Base-by-base conservation (phyloP, 1,139 yeast genomes). In the Pichia sp. region DNA sequence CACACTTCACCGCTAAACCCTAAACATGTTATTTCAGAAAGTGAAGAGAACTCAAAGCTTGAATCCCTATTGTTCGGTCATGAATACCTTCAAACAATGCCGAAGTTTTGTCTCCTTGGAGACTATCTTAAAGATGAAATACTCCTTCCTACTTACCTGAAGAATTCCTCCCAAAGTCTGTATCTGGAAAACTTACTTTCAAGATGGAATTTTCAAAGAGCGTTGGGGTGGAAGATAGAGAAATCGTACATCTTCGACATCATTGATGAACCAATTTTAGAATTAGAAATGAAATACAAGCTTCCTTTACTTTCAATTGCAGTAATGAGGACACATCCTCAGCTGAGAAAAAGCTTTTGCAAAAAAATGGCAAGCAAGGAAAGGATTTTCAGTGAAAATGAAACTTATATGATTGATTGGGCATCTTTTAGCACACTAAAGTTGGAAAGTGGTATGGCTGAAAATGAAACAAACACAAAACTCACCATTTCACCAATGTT, bases 331-430 rank as follows among this genome's bases (percentile, higher is more conserved):
- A n/a, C 31, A 4, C 26, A 26, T 26, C 29, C 4, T 5, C n/a
- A 36, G 23, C 5, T 8, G 10, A 8, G 6, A 16, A 44, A 29
- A 31, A 4, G 8, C 23, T 13, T 26, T n/a, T 3, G 5, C n/a
- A 7, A 5, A 2, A 4, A 15, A 7, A 10, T 30, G 6, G 13
- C 30, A 15, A 42, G 26, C n/a, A 19, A 19, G 2, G 15, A 36
- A 34, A 50, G 56, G 58, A 26, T 16, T 3, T 47, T 50, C 30
- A 49, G 53, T 11, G 16, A 45, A 15, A 50, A 47, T 36, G 45
- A 55, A 47, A 50, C 47, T 13, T 38, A 42, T 10, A 50, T 53
- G 45, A 30, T 55, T 32, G 44, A 40, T 16, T 55, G 57, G 57
- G 52, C 52, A 34, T 54, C 53, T 8, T 55, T 53, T 36, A 48